Conservation (phyloP, 495 filamentous ascomycete genomes). For the Xanthoparmelia taractica region DNA sequence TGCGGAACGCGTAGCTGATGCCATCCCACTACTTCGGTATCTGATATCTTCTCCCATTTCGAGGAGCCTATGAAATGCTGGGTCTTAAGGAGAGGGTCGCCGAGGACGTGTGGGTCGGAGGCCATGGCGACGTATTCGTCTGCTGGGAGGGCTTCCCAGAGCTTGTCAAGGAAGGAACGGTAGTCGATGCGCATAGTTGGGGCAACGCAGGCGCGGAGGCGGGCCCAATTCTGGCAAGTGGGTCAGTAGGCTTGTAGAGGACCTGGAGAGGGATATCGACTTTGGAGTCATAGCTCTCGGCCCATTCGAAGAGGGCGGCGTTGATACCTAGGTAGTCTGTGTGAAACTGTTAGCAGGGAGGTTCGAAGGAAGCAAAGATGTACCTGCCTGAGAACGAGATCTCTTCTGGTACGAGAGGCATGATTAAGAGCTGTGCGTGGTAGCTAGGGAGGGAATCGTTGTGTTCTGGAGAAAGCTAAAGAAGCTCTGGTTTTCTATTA, state of each 20-base stretch:
- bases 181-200: constrained; percentile 62
- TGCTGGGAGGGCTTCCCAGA: constrained; percentile 65
- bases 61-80: constrained; percentile 71
- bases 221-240: constrained; percentile 57
- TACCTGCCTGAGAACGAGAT: constrained; percentile 15
- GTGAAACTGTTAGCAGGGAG: not conserved
- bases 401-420: constrained; percentile 18
- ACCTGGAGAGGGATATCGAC: not conserved
- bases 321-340: constrained; percentile 18
- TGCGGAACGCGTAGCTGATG: constrained; percentile 76
- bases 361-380: not conserved
- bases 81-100: constrained; percentile 61
- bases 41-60: constrained; percentile 61
- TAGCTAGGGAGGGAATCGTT: not conserved
- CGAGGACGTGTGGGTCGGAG: constrained; percentile 57
- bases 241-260: not conserved
- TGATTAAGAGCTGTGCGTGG: not conserved
- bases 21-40: constrained; percentile 60
- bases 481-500: not conserved
- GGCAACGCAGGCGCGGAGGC: constrained; percentile 62
- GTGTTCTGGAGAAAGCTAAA: not conserved
- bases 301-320: constrained; percentile 57
- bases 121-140: constrained; percentile 66
- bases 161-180: constrained; percentile 61
- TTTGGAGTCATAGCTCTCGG: constrained; percentile 73